Evolutionary conservation across 2,329 filamentous ascomycete species (phyloP).

Genomic region (Venturia asperata): DNA sequence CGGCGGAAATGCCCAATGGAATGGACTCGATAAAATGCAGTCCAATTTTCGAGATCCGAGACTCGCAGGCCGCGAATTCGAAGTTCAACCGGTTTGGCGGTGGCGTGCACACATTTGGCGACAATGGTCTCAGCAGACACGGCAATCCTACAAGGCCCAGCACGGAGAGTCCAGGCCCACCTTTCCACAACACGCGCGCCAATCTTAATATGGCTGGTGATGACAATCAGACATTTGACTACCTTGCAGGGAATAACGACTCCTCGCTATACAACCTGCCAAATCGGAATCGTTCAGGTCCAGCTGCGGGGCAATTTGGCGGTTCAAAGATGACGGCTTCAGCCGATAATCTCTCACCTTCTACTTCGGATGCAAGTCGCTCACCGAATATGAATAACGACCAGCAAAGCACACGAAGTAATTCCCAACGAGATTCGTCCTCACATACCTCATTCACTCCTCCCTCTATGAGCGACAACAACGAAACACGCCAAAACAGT

Average conservation of each 20-base stretch:
- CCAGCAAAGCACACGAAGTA: constrained; percentile 9
- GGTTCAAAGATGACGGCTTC: constrained; percentile 18
- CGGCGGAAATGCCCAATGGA: not conserved
- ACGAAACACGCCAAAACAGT: not conserved
- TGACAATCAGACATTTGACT: not conserved
- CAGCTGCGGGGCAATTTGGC: not conserved
- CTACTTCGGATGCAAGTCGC: constrained; percentile 19
- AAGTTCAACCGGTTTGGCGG: constrained; percentile 21
- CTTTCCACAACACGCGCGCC: constrained; percentile 25
- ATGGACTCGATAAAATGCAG: constrained; percentile 28
- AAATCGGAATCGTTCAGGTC: constrained; percentile 8
- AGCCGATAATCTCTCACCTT: constrained; percentile 27
- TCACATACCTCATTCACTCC: constrained; percentile 21
- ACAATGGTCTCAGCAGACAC: constrained; percentile 18
- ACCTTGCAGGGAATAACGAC: constrained; percentile 15
- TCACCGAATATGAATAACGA: constrained; percentile 22
- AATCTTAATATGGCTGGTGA: constrained; percentile 26
- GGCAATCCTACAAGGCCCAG: not conserved
- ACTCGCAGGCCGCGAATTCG: constrained; percentile 24
- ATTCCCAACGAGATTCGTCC: constrained; percentile 17
- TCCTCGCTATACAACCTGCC: constrained; percentile 12
- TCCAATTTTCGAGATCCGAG: constrained; percentile 31
- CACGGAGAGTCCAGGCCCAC: constrained; percentile 22
- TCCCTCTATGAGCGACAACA: constrained; percentile 9
- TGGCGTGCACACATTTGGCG: constrained; percentile 24